phyloP scores from a whole-genome alignment of 371 early-diverging fungal genomes.

The Syncephalastrum contaminatum region DNA sequence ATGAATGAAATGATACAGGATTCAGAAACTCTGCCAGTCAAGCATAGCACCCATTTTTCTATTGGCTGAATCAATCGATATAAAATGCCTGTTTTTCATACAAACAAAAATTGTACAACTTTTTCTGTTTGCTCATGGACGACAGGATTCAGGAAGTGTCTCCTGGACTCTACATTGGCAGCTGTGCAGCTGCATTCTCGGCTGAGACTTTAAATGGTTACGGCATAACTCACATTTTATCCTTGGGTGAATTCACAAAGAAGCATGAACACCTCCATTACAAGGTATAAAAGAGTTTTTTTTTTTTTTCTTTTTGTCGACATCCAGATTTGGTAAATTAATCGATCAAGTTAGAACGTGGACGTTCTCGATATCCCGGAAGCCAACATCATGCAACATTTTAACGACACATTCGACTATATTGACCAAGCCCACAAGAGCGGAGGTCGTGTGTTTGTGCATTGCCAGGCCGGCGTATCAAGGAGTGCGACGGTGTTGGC shows the following conservation, averaged over 20 bases:
- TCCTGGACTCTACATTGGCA: too few relatives aligned
- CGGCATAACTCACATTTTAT: slow-evolving; percentile 64
- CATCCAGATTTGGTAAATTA: slow-evolving; percentile 6
- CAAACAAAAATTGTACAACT: too few relatives aligned
- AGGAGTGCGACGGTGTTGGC: slow-evolving; percentile 32
- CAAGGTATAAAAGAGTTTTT: slow-evolving; percentile 27
- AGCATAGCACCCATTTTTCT: too few relatives aligned
- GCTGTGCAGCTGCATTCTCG: too few relatives aligned
- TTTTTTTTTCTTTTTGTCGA: slow-evolving; percentile 9
- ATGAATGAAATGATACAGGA: too few relatives aligned
- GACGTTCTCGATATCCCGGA: slow-evolving; percentile 61
- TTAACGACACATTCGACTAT: slow-evolving; percentile 62
- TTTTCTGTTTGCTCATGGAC: too few relatives aligned
- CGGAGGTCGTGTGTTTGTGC: slow-evolving; percentile 62
- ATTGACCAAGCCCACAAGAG: slow-evolving; percentile 49
- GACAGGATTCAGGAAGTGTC: too few relatives aligned
- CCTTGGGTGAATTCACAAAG: slow-evolving; percentile 40
- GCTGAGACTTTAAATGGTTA: too few relatives aligned
- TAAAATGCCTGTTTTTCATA: too few relatives aligned
- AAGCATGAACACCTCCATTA: slow-evolving; percentile 26
- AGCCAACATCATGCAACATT: slow-evolving; percentile 71
- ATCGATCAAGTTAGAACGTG: slow-evolving; percentile 41
- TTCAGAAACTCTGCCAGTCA: too few relatives aligned
- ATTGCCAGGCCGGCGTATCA: slow-evolving; percentile 59
- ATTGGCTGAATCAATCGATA: too few relatives aligned